Evolutionary conservation across 495 filamentous ascomycete species (phyloP).

Genomic region (Xylaria palmicola): DNA sequence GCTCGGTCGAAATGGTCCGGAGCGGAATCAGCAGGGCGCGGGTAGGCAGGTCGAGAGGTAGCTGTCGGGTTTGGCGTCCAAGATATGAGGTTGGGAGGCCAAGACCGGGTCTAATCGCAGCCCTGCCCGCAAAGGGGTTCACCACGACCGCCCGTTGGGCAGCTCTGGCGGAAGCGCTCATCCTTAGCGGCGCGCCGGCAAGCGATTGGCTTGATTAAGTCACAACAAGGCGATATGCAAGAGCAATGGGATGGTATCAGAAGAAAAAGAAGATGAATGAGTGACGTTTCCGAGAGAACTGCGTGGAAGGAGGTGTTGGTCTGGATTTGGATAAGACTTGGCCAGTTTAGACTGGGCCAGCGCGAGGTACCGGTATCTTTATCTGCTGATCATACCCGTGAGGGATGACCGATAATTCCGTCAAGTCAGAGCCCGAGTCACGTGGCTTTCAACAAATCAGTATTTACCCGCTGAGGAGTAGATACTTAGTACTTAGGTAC

Average conservation of each 20-base stretch:
- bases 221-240: neutral
- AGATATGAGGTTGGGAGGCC: slow-evolving; percentile 30
- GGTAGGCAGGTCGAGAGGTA: slow-evolving; percentile 61
- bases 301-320: slow-evolving; percentile 1
- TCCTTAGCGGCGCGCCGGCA: slow-evolving; percentile 22
- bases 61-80: slow-evolving; percentile 25
- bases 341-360: neutral
- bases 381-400: neutral
- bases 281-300: neutral
- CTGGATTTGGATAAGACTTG: neutral
- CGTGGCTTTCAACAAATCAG: slow-evolving; percentile 15
- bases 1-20: slow-evolving; percentile 70
- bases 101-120: slow-evolving; percentile 31
- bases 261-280: slow-evolving; percentile 1
- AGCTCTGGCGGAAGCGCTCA: slow-evolving; percentile 62
- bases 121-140: slow-evolving; percentile 47
- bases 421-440: slow-evolving; percentile 14
- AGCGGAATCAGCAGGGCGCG: slow-evolving; percentile 65
- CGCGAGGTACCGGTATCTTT: neutral
- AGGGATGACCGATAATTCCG: slow-evolving; percentile 15
- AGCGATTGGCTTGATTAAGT: neutral
- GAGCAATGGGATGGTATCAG: neutral
- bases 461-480: neutral
- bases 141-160: slow-evolving; percentile 58
- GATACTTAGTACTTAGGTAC: neutral